Evolutionary conservation across 768 basidiomycete species (phyloP).

Genomic region (Mycena crocata): DNA sequence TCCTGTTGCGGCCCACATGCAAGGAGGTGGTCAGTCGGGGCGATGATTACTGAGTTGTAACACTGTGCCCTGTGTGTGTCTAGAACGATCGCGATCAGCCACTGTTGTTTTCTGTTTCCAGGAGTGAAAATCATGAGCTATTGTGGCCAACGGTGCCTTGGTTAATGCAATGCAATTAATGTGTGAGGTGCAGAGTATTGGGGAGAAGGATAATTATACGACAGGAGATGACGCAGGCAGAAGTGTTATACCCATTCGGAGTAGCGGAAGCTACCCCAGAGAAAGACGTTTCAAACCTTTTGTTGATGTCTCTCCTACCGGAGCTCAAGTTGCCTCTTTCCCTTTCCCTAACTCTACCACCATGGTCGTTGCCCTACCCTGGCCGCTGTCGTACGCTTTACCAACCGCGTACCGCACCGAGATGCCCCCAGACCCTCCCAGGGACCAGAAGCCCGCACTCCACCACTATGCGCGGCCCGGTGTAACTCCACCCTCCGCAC

Average conservation of each 20-base stretch:
- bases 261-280: too few species aligned
- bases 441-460: constrained; percentile 47
- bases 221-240: too few species aligned
- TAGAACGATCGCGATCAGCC: too few species aligned
- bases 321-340: constrained; percentile 9
- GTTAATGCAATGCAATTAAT: too few species aligned
- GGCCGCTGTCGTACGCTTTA: too few species aligned
- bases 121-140: too few species aligned
- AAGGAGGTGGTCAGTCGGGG: constrained; percentile 90
- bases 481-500: constrained; percentile 77
- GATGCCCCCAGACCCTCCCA: constrained; percentile 34
- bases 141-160: too few species aligned
- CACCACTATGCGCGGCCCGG: constrained; percentile 76
- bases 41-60: constrained; percentile 77
- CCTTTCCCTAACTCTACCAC: background rate
- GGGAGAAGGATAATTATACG: too few species aligned
- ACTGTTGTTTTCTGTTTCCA: too few species aligned
- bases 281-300: background rate
- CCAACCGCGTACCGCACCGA: constrained; percentile 6
- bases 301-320: constrained; percentile 18
- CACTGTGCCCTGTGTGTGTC: too few species aligned
- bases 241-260: too few species aligned
- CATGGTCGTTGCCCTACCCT: constrained; percentile 31
- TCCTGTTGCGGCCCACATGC: constrained; percentile 83
- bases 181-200: too few species aligned